These are phyloP conservation scores for Fusarium sp. DNA, from an alignment of 2,329 filamentous ascomycete genomes.

Conservation along the genomic window DNA sequence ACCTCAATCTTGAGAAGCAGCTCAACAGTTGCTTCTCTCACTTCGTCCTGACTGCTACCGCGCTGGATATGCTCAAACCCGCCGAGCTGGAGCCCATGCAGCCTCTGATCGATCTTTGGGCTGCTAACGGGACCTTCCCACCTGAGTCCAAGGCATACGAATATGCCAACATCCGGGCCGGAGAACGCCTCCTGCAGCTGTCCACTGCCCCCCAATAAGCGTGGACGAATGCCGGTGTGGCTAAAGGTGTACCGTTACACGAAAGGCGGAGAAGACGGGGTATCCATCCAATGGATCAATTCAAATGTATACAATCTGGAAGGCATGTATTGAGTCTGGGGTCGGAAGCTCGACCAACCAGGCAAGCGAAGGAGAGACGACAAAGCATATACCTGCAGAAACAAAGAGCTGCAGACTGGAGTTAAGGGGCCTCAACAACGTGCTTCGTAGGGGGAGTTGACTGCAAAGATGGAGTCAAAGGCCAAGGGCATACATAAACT, in stretches of 20 bases:
- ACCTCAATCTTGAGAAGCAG: slow-evolving; percentile 84
- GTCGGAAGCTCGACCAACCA: slow-evolving; percentile 19
- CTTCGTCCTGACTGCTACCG: slow-evolving; percentile 85
- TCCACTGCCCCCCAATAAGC: slow-evolving; percentile 53
- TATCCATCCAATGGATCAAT: slow-evolving; percentile 23
- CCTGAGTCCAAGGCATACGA: slow-evolving; percentile 79
- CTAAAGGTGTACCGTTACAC: slow-evolving; percentile 32
- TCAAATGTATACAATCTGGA: slow-evolving; percentile 43
- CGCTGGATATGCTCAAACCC: slow-evolving; percentile 86
- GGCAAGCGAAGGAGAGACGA: slow-evolving; percentile 9
- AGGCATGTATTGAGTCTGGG: slow-evolving; percentile 36
- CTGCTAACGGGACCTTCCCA: slow-evolving; percentile 89
- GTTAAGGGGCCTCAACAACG: slow-evolving; percentile 40
- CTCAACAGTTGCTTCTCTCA: slow-evolving; percentile 91
- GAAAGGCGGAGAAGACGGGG: slow-evolving; percentile 27
- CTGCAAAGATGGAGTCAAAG: slow-evolving; percentile 26
- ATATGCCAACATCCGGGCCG: slow-evolving; percentile 73
- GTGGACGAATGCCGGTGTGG: slow-evolving; percentile 11
- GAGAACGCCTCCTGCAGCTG: slow-evolving; percentile 71
- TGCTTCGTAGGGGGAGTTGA: slow-evolving; percentile 35
- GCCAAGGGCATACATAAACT: slow-evolving; percentile 24
- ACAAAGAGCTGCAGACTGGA: slow-evolving; percentile 45
- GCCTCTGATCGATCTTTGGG: slow-evolving; percentile 92
- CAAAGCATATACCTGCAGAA: slow-evolving; percentile 42
- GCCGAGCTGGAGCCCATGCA: slow-evolving; percentile 97